These are phyloP conservation scores for Agroathelia rolfsii DNA, from an alignment of 1,284 basidiomycete species.

Conservation along the genomic window DNA sequence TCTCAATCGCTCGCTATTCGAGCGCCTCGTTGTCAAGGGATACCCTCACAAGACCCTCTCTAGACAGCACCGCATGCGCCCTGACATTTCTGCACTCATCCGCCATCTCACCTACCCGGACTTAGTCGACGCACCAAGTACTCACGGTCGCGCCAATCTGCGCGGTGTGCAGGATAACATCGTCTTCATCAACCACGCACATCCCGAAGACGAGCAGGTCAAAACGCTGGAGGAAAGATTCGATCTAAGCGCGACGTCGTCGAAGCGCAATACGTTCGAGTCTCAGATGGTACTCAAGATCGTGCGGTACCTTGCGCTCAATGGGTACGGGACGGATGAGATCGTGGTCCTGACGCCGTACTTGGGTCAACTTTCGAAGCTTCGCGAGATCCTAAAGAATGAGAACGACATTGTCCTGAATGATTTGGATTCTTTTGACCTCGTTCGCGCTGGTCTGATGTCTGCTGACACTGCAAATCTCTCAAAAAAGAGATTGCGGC, in stretches of 20 bases:
- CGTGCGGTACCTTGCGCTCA: slow-evolving; percentile 51
- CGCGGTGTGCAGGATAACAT: slow-evolving; percentile 46
- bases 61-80: slow-evolving; percentile 59
- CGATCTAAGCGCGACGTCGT: slow-evolving; percentile 38
- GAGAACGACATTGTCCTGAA: slow-evolving; percentile 50
- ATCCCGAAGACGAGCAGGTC: slow-evolving; percentile 44
- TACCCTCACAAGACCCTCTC: slow-evolving; percentile 51
- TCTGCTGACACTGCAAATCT: slow-evolving; percentile 25
- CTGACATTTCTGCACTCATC: slow-evolving; percentile 53
- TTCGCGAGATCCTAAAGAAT: slow-evolving; percentile 32
- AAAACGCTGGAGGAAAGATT: slow-evolving; percentile 27
- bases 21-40: slow-evolving; percentile 49
- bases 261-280: slow-evolving; percentile 53
- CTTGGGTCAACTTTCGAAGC: slow-evolving; percentile 48
- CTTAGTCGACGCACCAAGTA: slow-evolving; percentile 41
- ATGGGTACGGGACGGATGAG: slow-evolving; percentile 50
- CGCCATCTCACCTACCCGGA: slow-evolving; percentile 54
- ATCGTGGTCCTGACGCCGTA: slow-evolving; percentile 60
- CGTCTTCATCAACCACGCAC: slow-evolving; percentile 48
- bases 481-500: slow-evolving; percentile 30
- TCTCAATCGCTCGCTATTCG: slow-evolving; percentile 55
- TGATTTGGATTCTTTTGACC: slow-evolving; percentile 49
- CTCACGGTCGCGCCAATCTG: slow-evolving; percentile 36
- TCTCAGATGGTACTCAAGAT: slow-evolving; percentile 55
- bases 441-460: slow-evolving; percentile 44